These are phyloP conservation scores for Aquilaria agallochum DNA, from an alignment of 441 rosid species.

Conservation along the genomic window DNA sequence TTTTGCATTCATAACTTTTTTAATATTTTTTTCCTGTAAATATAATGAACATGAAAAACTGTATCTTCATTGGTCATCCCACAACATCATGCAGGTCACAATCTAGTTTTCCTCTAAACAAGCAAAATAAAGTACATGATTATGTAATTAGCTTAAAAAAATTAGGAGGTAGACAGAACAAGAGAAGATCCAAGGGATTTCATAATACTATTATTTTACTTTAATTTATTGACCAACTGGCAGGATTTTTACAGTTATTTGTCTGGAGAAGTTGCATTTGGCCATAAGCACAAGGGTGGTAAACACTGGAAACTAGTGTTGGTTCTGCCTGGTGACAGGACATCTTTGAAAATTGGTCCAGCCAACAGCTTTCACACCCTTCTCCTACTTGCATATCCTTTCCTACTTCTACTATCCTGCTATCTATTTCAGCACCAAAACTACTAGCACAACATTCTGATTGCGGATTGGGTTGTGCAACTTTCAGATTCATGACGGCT, in stretches of 20 bases:
- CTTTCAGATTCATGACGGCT: slow-evolving; percentile 5
- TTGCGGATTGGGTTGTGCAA: slow-evolving; percentile 9
- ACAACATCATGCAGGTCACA: too few relatives aligned
- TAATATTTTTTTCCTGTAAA: too few relatives aligned
- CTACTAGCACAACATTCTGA: slow-evolving; percentile 3
- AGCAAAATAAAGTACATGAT: too few relatives aligned
- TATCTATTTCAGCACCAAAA: slow-evolving; percentile 10
- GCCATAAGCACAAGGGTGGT: slow-evolving; percentile 22
- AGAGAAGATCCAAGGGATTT: neutral
- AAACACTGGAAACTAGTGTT: slow-evolving; percentile 19
- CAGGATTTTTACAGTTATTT: slow-evolving; percentile 28
- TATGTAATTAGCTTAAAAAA: too few relatives aligned
- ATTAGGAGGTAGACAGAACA: neutral
- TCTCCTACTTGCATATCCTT: slow-evolving; percentile 14
- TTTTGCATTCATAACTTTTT: too few relatives aligned
- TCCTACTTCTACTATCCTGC: slow-evolving; percentile 6
- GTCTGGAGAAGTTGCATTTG: slow-evolving; percentile 38
- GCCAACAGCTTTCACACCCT: slow-evolving; percentile 24
- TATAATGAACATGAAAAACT: too few relatives aligned
- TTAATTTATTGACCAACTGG: slow-evolving; percentile 24
- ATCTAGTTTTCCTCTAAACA: too few relatives aligned
- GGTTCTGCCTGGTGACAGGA: slow-evolving; percentile 23
- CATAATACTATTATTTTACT: slow-evolving; percentile 19
- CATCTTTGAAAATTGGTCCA: slow-evolving; percentile 42
- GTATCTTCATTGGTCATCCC: too few relatives aligned